Conservation (phyloP, 441 rosid species). For the Jatropha podagrica region DNA sequence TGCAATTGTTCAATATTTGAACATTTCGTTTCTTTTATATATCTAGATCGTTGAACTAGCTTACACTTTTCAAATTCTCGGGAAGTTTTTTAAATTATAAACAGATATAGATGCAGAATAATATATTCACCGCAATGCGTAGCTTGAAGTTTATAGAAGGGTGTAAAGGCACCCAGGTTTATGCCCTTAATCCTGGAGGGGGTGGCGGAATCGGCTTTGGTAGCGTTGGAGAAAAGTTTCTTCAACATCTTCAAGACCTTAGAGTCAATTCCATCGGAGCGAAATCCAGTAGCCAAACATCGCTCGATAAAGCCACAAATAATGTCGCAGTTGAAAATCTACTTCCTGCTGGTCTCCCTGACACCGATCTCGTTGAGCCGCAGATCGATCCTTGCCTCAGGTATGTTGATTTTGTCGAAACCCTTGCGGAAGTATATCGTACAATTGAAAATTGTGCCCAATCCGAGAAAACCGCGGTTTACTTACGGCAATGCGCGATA, state of each 20-base stretch:
- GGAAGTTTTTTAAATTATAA: background rate
- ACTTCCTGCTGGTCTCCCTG: slow-evolving; percentile 82
- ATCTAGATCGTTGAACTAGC: slow-evolving; percentile 15
- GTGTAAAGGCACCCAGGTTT: slow-evolving; percentile 74
- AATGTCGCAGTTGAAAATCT: slow-evolving; percentile 38
- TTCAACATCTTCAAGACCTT: slow-evolving; percentile 72
- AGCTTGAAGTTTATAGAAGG: slow-evolving; percentile 78
- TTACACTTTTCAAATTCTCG: slow-evolving; percentile 14
- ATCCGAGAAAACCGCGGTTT: slow-evolving; percentile 53
- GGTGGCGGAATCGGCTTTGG: slow-evolving; percentile 33
- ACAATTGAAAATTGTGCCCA: slow-evolving; percentile 52
- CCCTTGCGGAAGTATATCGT: slow-evolving; percentile 61
- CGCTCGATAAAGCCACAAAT: slow-evolving; percentile 30
- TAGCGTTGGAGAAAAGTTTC: slow-evolving; percentile 61
- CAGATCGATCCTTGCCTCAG: slow-evolving; percentile 66
- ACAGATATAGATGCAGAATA: slow-evolving; percentile 63
- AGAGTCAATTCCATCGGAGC: slow-evolving; percentile 53
- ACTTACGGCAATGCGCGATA: slow-evolving; percentile 71
- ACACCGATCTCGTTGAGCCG: slow-evolving; percentile 71
- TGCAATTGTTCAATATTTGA: background rate
- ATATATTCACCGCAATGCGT: slow-evolving; percentile 76
- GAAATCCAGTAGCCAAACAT: slow-evolving; percentile 41
- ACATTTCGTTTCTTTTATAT: background rate
- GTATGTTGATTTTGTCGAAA: slow-evolving; percentile 63
- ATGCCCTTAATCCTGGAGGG: slow-evolving; percentile 51